These are phyloP conservation scores for Erysiphe pulchra DNA, from an alignment of 2,329 filamentous ascomycete species.

Conservation along the genomic window DNA sequence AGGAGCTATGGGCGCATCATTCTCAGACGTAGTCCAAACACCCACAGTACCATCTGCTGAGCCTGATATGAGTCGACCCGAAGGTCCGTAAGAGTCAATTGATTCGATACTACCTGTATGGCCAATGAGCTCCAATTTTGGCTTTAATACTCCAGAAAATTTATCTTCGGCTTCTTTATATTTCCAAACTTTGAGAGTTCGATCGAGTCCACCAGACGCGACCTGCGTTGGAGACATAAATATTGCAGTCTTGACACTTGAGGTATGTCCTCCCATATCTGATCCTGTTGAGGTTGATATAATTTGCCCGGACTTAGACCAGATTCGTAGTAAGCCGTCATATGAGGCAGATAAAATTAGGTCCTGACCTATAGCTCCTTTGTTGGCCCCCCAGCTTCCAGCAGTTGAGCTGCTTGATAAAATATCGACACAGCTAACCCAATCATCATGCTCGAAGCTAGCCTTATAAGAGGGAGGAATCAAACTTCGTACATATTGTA, in stretches of 20 bases:
- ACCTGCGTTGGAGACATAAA: conserved; percentile 59
- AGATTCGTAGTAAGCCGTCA: conserved; percentile 68
- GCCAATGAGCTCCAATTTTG: conserved; percentile 59
- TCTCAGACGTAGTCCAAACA: conserved; percentile 68
- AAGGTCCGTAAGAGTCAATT: conserved; percentile 45
- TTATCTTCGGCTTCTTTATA: conserved; percentile 42
- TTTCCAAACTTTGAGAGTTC: conserved; percentile 73
- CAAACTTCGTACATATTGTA: conserved; percentile 83
- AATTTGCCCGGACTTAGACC: conserved; percentile 72
- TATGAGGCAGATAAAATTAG: conserved; percentile 80
- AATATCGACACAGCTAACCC: conserved; percentile 73
- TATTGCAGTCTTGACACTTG: conserved; percentile 56
- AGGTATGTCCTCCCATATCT: conserved; percentile 45
- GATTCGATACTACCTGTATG: conserved; percentile 53
- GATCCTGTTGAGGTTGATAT: conserved; percentile 48
- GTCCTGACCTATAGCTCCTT: conserved; percentile 29
- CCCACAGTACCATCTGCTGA: conserved; percentile 63
- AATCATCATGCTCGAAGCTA: conserved; percentile 92
- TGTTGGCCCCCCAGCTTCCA: conserved; percentile 26
- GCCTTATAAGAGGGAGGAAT: conserved; percentile 74
- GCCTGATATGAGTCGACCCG: conserved; percentile 59
- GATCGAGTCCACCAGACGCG: conserved; percentile 62
- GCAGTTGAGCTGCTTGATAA: conserved; percentile 40
- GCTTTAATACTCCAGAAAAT: conserved; percentile 31
- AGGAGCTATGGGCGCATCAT: conserved; percentile 48